Base-by-base conservation (phyloP, 495 filamentous ascomycete species). In the Polyplosphaeria fusca region DNA sequence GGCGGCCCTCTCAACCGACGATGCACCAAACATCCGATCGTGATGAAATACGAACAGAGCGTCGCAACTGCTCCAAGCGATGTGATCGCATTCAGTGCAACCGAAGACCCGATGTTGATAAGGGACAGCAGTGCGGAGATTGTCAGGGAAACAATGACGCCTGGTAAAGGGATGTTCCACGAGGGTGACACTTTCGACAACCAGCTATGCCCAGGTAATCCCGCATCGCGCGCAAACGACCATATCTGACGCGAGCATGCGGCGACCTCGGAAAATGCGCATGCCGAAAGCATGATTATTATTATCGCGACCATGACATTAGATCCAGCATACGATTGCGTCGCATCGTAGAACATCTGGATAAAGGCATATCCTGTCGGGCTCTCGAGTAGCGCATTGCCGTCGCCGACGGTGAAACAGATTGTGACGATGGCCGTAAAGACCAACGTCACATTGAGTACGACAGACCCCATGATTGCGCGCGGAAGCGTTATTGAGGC, bases 161-260 rank as follows among this genome's bases (percentile, higher is more conserved):
- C 72, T 55, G 77, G 80, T 23, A 81, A 61, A 1, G 80, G 79
- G 35, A 81, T 76, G 43, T 75, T 73, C 67, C 72, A 79, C n/a
- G 70, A 65, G 5, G 72, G 77, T 19, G 71, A 74, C 39, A 81
- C 76, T 35, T 53, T n/a, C 14, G 32, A 32, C 16, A 59, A 40
- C 14, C 4, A 13, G 13, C 2, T 41, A 13, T 5, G n/a, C 18
- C 7, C 23, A 30, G 27, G 30, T 24, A 9, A 28, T 40, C 9
- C 2, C 20, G 13, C n/a, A 18, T 44, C 40, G 20, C 40, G 40
- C 5, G 40, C 40, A 18, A 44, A 44, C 7, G 40, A 16, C n/a
- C n/a, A 44, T 5, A 44, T 18, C 40, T 44, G 28, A 67, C 69
- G 43, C 16, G 40, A 44, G 5, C 7, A 44, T 44, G 40, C 20